phyloP scores from a whole-genome alignment of 2,329 filamentous ascomycete species.

The Colletotrichum sp. region DNA sequence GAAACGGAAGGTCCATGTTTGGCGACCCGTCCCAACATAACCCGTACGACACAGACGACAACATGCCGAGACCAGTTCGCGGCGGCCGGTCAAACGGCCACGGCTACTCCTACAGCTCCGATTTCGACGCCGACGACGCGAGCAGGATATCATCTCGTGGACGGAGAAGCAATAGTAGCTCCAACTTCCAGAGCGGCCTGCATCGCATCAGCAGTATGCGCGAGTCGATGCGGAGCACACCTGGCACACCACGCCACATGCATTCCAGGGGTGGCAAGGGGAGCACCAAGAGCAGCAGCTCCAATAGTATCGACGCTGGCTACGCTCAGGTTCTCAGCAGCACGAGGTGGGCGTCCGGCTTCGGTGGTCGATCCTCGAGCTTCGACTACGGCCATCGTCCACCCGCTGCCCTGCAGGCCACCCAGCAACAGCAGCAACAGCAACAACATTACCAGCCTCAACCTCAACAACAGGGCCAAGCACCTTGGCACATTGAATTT shows the following conservation, averaged over 20 bases:
- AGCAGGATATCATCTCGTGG: conserved; percentile 63
- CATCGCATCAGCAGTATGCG: conserved; percentile 69
- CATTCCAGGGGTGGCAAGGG: conserved; percentile 65
- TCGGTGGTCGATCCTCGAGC: conserved; percentile 69
- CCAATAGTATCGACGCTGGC: conserved; percentile 69
- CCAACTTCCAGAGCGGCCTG: conserved; percentile 67
- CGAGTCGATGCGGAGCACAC: conserved; percentile 43
- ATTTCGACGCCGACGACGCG: conserved; percentile 61
- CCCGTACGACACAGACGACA: conserved; percentile 19
- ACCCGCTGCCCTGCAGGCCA: conserved; percentile 27
- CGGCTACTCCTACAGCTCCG: conserved; percentile 65
- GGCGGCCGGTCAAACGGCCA: conserved; percentile 22
- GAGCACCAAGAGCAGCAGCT: conserved; percentile 76
- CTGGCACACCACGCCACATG: conserved; percentile 47
- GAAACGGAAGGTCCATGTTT: background rate
- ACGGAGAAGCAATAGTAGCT: conserved; percentile 81
- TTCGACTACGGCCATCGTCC: conserved; percentile 69
- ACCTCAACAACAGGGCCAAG: conserved; percentile 20
- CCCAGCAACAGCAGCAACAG: conserved; percentile 13
- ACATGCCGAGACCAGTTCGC: conserved; percentile 15
- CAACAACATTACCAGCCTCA: background rate
- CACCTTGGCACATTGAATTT: conserved; percentile 53
- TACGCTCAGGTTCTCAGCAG: conserved; percentile 62
- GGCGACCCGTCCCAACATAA: conserved; percentile 15
- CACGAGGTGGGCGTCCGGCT: conserved; percentile 62